Evolutionary conservation across 441 rosid species (phyloP).

Genomic region (Adansonia gregorii): DNA sequence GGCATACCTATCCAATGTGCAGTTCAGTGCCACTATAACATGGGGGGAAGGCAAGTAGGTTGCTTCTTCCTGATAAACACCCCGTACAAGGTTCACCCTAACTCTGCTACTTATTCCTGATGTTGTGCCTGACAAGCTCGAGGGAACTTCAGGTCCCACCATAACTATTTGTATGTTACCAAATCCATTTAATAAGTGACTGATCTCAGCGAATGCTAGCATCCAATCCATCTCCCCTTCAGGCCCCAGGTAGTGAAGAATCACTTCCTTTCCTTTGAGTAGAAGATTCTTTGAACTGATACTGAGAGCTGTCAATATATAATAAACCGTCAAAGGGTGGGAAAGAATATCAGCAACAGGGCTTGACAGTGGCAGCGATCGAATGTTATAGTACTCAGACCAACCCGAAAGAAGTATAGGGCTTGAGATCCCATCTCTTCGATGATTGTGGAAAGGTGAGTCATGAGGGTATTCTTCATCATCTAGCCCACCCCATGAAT

Average conservation of each 20-base stretch:
- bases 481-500: slow-evolving; percentile 50
- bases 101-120: slow-evolving; percentile 51
- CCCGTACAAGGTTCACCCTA: slow-evolving; percentile 51
- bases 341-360: slow-evolving; percentile 54
- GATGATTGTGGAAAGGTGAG: slow-evolving; percentile 42
- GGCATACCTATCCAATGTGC: slow-evolving; percentile 39
- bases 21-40: slow-evolving; percentile 43
- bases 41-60: slow-evolving; percentile 49
- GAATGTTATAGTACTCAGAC: slow-evolving; percentile 54
- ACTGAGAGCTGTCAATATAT: slow-evolving; percentile 46
- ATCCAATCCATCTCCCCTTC: slow-evolving; percentile 56
- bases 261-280: slow-evolving; percentile 50
- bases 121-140: slow-evolving; percentile 48
- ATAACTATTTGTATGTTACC: slow-evolving; percentile 52
- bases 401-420: slow-evolving; percentile 56
- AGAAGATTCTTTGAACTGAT: slow-evolving; percentile 47
- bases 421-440: slow-evolving; percentile 40
- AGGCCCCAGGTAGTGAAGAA: slow-evolving; percentile 54
- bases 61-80: slow-evolving; percentile 54
- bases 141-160: slow-evolving; percentile 56
- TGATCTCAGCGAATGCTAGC: slow-evolving; percentile 52
- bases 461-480: slow-evolving; percentile 45
- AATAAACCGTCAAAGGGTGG: slow-evolving; percentile 46
- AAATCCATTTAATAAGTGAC: slow-evolving; percentile 48
- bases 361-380: slow-evolving; percentile 47